Evolutionary conservation across 768 basidiomycete genomes (phyloP), one percentile per base, ranked within the genome.

Genomic region (Lentinula sp.): DNA sequence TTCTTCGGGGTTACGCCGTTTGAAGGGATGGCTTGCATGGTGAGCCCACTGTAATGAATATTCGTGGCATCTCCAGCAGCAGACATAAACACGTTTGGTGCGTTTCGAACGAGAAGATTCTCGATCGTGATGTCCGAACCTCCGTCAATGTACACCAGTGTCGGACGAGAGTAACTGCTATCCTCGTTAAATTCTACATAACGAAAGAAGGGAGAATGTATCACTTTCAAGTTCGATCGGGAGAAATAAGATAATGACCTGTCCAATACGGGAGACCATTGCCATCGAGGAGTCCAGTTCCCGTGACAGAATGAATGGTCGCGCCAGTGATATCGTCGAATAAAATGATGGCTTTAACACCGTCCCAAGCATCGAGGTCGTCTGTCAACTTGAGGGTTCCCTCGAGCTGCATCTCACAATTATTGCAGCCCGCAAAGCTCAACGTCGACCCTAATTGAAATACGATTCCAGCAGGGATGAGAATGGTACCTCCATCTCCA

Each of bases 181-280:
- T 73, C 61, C 10, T 68, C 61, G n/a, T 64, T 67, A 51, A 72
- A 73, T 37, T 63, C 72, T 69, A 45, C 23, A 35, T 46, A 52
- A 18, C 6, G 48, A 1, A 53, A 4, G n/a, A 28, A 15, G 10
- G 1, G 23, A 13, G 9, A 59, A 39, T 41, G 7, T 46, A 37
- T 16, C 18, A 37, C 10, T 28, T 18, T n/a, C 18, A 48, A 45
- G 56, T 12, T 37, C 7, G 28, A 3, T 28, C 36, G 16, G 41
- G 32, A 23, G 23, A 7, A 36, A 50, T 0, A 3, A 3, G 28
- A 2, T 10, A 61, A 65, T 54, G 39, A 73, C 69, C 66, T 3
- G 41, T 62, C 71, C 72, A 73, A 59, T 68, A 73, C 1, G 72
- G 71, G 5, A 67, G 65, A 7, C 71, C 70, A 45, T 72, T 73